Conservation (phyloP, 2,329 filamentous ascomycete species). For the Helminthosporium solani region DNA sequence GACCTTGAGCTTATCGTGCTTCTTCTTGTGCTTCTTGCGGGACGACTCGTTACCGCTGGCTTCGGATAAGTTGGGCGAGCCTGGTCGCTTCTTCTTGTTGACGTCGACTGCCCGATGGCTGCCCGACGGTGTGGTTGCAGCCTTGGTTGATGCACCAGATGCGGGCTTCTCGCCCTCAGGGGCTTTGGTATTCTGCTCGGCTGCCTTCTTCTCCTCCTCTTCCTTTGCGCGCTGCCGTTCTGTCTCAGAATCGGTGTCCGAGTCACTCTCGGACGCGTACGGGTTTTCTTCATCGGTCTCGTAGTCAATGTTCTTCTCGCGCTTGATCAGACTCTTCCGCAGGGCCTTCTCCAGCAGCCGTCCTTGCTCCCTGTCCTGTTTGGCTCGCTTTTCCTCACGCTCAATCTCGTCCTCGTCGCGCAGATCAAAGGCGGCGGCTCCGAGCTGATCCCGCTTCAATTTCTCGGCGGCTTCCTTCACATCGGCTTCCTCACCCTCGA, state of each 20-base stretch:
- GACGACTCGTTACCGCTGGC: constrained; percentile 88
- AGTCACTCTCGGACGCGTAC: constrained; percentile 35
- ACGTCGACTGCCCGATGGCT: constrained; percentile 53
- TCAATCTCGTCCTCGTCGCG: constrained; percentile 55
- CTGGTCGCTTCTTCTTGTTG: constrained; percentile 72
- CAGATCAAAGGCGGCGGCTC: constrained; percentile 79
- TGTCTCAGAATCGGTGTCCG: constrained; percentile 59
- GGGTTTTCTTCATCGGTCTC: constrained; percentile 66
- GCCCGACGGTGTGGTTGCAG: constrained; percentile 66
- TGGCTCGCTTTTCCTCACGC: constrained; percentile 65
- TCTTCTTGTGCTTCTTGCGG: constrained; percentile 65
- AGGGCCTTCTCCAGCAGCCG: constrained; percentile 74
- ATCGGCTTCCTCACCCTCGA: constrained; percentile 50
- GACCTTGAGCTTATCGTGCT: constrained; percentile 51
- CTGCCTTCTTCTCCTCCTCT: constrained; percentile 52
- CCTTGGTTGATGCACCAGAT: constrained; percentile 66
- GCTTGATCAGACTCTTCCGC: constrained; percentile 77
- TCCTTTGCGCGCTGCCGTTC: constrained; percentile 62
- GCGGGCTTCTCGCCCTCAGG: constrained; percentile 47
- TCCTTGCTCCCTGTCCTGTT: constrained; percentile 67
- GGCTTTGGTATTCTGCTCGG: constrained; percentile 49
- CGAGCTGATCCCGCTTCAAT: constrained; percentile 77
- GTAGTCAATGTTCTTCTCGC: constrained; percentile 85
- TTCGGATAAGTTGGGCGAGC: constrained; percentile 84
- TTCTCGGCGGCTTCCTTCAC: constrained; percentile 64